phyloP scores from a whole-genome alignment of 495 filamentous ascomycete species.

The Physcia stellaris region DNA sequence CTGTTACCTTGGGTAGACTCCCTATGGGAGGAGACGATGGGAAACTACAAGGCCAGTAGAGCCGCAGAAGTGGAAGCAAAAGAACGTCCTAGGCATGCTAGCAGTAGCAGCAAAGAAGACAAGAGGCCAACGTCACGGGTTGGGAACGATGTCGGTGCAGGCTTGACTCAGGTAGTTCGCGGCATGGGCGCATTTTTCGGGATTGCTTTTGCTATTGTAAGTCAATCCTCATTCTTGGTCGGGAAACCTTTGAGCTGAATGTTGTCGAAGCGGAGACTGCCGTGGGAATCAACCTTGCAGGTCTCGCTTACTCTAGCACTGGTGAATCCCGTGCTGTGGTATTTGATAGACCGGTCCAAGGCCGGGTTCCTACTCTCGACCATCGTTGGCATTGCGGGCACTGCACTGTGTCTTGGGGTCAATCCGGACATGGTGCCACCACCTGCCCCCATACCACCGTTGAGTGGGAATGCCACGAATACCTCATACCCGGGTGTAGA shows the following conservation, averaged over 20 bases:
- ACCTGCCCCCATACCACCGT: slow-evolving; percentile 30
- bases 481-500: slow-evolving; percentile 23
- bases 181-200: slow-evolving; percentile 90
- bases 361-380: slow-evolving; percentile 67
- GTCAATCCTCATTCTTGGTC: no score
- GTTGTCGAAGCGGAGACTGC: slow-evolving; percentile 53
- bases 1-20: slow-evolving; percentile 76
- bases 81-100: neutral
- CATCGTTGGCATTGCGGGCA: slow-evolving; percentile 58
- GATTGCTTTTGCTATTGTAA: slow-evolving; percentile 90
- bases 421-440: slow-evolving; percentile 65
- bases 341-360: slow-evolving; percentile 79
- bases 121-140: slow-evolving; percentile 20
- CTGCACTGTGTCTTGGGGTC: slow-evolving; percentile 54
- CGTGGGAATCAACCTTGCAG: slow-evolving; percentile 90
- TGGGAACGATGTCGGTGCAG: slow-evolving; percentile 27
- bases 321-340: slow-evolving; percentile 91
- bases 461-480: slow-evolving; percentile 11
- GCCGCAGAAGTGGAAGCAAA: neutral
- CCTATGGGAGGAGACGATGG: slow-evolving; percentile 33
- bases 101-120: slow-evolving; percentile 13
- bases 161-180: slow-evolving; percentile 73
- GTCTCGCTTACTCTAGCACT: slow-evolving; percentile 82
- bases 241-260: no score
- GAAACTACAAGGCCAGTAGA: slow-evolving; percentile 10